phyloP scores from a whole-genome alignment of 176 grass and related monocot species.

The maize (Zea mays) region Zm-B73-REFERENCE-NAM-5.0 NC_050100.1:14122501-14123000 shows the following conservation, averaged over 20 bases:
- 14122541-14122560: neutral
- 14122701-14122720: conserved; percentile 44
- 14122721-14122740: too few relatives aligned
- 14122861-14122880: neutral
- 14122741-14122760: neutral
- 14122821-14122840: conserved; percentile 95
- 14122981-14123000: conserved; percentile 67
- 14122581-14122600: conserved; percentile 56
- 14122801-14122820: conserved; percentile 82
- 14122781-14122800: conserved; percentile 70
- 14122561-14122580: conserved; percentile 66
- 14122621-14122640: conserved; percentile 90
- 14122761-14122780: conserved; percentile 42
- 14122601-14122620: conserved; percentile 80
- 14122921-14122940: neutral
- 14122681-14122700: conserved; percentile 74
- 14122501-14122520: neutral
- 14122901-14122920: neutral
- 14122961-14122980: conserved; percentile 87
- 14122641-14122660: conserved; percentile 74
- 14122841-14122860: conserved; percentile 61
- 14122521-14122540: neutral
- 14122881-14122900: fast-evolving
- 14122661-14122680: conserved; percentile 42
- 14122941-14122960: conserved; percentile 78